phyloP scores from a whole-genome alignment of 768 basidiomycete species.

The Hygrophorus pudorinus region DNA sequence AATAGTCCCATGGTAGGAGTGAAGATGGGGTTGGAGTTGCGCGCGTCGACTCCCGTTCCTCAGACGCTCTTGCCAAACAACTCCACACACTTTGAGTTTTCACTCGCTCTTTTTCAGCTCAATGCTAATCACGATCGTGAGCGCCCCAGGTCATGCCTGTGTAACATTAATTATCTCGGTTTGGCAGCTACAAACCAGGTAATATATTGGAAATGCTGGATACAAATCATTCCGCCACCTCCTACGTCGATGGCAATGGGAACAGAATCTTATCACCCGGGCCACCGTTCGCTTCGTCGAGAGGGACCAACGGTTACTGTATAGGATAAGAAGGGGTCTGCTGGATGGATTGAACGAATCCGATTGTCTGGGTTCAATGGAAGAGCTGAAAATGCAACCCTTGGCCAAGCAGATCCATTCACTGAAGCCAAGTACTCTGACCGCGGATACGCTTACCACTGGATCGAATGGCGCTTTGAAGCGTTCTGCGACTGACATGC shows the following conservation, averaged over 20 bases:
- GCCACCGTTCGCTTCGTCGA: conserved; percentile 49
- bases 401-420: background rate
- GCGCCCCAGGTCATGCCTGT: too few relatives aligned
- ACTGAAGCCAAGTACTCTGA: background rate
- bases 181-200: too few relatives aligned
- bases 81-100: too few relatives aligned
- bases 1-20: too few relatives aligned
- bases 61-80: too few relatives aligned
- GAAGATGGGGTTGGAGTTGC: too few relatives aligned
- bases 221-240: conserved; percentile 27
- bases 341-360: conserved; percentile 46
- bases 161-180: too few relatives aligned
- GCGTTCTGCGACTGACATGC: conserved; percentile 16
- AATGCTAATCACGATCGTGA: too few relatives aligned
- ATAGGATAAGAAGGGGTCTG: conserved; percentile 49
- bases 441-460: background rate
- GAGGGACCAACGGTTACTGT: conserved; percentile 51
- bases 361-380: conserved; percentile 45
- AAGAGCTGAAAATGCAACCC: conserved; percentile 39
- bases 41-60: too few relatives aligned
- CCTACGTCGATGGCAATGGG: conserved; percentile 63
- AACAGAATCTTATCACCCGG: conserved; percentile 54
- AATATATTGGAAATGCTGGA: too few relatives aligned
- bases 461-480: conserved; percentile 10
- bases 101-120: too few relatives aligned